Percentiles rank a stretch among this genome's conserved stretches.
Evolutionary conservation across 164 flowering plant genomes (phyloP).

Genomic region (Houttuynia cordata): DNA sequence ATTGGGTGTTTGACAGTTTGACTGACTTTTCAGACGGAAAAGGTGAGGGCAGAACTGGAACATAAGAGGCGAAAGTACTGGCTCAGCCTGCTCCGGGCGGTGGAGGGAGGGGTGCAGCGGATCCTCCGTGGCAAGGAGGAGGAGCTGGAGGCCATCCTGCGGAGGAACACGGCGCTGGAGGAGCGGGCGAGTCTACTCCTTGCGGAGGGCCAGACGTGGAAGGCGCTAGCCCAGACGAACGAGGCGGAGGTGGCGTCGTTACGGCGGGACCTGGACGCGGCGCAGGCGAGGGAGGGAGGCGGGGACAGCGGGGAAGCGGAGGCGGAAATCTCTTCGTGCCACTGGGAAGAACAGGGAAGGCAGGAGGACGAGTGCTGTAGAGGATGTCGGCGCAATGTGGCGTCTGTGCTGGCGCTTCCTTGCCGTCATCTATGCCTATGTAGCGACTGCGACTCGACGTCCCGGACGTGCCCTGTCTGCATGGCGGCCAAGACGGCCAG

Average conservation of each 20-base stretch:
- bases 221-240: conserved; percentile 9
- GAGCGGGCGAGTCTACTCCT: conserved; percentile 6
- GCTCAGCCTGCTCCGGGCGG: conserved; percentile 3
- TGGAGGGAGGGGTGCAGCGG: conserved; percentile 3
- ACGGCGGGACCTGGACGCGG: conserved; percentile 12
- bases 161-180: conserved; percentile 7
- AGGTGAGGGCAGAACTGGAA: conserved; percentile 8
- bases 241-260: conserved; percentile 10
- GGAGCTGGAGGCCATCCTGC: conserved; percentile 6
- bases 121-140: conserved; percentile 7
- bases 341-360: background rate
- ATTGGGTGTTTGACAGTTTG: background rate
- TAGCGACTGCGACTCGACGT: conserved; percentile 18
- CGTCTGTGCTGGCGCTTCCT: conserved; percentile 18
- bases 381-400: conserved; percentile 15
- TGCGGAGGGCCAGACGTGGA: conserved; percentile 12
- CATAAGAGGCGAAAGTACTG: conserved; percentile 5
- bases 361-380: conserved; percentile 9
- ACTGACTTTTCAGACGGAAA: conserved; percentile 8
- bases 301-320: conserved; percentile 2
- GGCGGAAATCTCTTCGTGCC: conserved; percentile 2
- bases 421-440: conserved; percentile 33
- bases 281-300: conserved; percentile 6
- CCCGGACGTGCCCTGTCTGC: conserved; percentile 21
- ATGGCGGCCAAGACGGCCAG: conserved; percentile 18